These are phyloP conservation scores for Copromyces sp. DNA, from an alignment of 495 filamentous ascomycete genomes.

Conservation along the genomic window DNA sequence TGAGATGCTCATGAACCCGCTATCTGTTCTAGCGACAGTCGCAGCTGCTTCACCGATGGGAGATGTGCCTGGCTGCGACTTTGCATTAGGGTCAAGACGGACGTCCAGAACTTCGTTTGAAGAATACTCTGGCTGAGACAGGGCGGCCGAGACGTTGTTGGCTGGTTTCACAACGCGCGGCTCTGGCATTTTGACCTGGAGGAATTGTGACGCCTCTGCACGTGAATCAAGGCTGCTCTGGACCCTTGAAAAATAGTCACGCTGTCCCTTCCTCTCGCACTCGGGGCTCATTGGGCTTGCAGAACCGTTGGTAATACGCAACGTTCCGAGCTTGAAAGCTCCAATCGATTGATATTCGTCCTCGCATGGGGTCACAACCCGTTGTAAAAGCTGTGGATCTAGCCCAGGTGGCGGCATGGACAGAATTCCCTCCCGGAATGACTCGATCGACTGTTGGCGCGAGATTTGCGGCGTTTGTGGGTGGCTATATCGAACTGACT, in stretches of 20 bases:
- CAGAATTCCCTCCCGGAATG: constrained; percentile 18
- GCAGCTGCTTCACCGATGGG: constrained; percentile 4
- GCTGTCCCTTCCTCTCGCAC: constrained; percentile 12
- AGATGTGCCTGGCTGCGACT: constrained; percentile 15
- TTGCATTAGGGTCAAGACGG: constrained; percentile 31
- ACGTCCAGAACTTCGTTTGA: constrained; percentile 30
- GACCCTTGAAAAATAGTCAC: constrained; percentile 11
- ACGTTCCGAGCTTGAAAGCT: constrained; percentile 47
- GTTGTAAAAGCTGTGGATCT: constrained; percentile 1
- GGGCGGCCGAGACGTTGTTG: constrained; percentile 9
- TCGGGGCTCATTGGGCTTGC: constrained; percentile 36
- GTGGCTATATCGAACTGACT: constrained; percentile 25
- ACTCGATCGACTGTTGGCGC: constrained; percentile 27
- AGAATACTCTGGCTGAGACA: constrained; percentile 22
- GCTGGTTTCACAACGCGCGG: constrained; percentile 8
- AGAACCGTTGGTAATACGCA: constrained; percentile 50
- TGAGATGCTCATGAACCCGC: constrained; percentile 31
- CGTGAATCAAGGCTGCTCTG: background rate
- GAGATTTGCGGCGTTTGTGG: constrained; percentile 26
- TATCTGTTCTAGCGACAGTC: constrained; percentile 30
- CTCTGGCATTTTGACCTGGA: constrained; percentile 2
- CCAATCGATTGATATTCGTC: constrained; percentile 44
- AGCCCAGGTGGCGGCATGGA: constrained; percentile 22
- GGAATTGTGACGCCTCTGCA: background rate
- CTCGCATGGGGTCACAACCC: constrained; percentile 36